Base-by-base conservation (phyloP, 371 early-diverging fungal genomes). In the Basidiobolus meristosporus region DNA sequence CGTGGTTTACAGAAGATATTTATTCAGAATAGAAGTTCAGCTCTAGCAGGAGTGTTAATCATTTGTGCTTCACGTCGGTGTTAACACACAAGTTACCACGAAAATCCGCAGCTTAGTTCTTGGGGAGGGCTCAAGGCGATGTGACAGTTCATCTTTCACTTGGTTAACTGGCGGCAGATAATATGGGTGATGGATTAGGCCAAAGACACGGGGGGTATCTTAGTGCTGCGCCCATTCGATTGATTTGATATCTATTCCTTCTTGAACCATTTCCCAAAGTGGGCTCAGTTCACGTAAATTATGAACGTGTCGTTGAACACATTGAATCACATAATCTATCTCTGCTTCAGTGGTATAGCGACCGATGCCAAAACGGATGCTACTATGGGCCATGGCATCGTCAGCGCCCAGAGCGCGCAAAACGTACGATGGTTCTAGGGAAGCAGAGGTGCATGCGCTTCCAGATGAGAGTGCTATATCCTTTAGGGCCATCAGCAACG, bases 361-460 rank as follows among this genome's bases (percentile, higher is more conserved):
- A 30, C 98, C 98, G 46, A 99, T 84, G 36, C 99, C 98, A 56
- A 98, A 99, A 39, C 99, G 77, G 44, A 99, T 96, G 7, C 89
- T 88, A 38, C 86, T 84, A 53, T 99, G 99, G 11, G 99, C 99
- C 70, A 91, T 77, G 44, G 97, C 99, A 43, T 98, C 98, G 32
- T 91, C 90, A 11, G 92, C 90, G 23, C 99, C 99, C 17, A 99
- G 61, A 20, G 99, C 98, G 38, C 98, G 83, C 21, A 98, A 68
- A 11, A 98, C 99, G 56, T 98, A 98, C 18, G 89, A 88, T 37
- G 99, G 99, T 60, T 99, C 99, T 12, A 98, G 64, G 0, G 93
- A 93, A 10, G 99, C 98, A 36, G 90, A 89, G 2, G 99, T 99
- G 68, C 99, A 99, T 0, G 99, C 99, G 30, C 87, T 86, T 10